These are phyloP conservation scores for Sideroxylon spinosum DNA, from an alignment of 179 eudicot species.

Conservation along the genomic window DNA sequence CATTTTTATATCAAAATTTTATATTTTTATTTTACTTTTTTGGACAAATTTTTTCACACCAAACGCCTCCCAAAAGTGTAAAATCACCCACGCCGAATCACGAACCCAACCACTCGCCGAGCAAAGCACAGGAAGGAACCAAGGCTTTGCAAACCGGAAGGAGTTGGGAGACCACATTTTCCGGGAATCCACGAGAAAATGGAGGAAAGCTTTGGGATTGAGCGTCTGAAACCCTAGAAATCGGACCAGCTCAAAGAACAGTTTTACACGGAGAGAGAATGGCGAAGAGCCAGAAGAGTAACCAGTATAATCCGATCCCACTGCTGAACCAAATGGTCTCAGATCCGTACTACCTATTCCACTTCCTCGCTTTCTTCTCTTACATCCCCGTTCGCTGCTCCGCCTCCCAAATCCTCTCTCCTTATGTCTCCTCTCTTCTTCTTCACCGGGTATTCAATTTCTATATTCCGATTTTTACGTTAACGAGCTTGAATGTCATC, in stretches of 20 bases:
- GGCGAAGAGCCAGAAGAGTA: slow-evolving; percentile 3
- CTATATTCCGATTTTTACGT: neutral
- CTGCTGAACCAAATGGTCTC: slow-evolving; percentile 51
- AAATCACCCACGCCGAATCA: too few relatives aligned
- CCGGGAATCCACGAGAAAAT: neutral
- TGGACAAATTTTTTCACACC: too few relatives aligned
- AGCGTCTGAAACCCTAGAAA: slow-evolving; percentile 13
- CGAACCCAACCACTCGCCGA: too few relatives aligned
- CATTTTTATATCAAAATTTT: too few relatives aligned
- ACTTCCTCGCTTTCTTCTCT: slow-evolving; percentile 72
- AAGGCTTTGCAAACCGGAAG: too few relatives aligned
- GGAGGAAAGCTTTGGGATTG: slow-evolving; percentile 1
- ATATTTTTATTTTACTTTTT: too few relatives aligned
- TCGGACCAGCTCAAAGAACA: neutral
- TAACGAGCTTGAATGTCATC: neutral
- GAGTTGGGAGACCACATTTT: neutral
- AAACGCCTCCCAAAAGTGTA: too few relatives aligned
- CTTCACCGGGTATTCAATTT: slow-evolving; percentile 56
- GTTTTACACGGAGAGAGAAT: neutral
- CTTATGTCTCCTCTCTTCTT: slow-evolving; percentile 44
- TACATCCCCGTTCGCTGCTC: slow-evolving; percentile 75
- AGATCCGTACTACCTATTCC: slow-evolving; percentile 64
- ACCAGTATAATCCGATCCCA: slow-evolving; percentile 16
- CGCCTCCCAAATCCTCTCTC: slow-evolving; percentile 49
- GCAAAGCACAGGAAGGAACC: too few relatives aligned